Percentiles rank a stretch among this genome's conserved stretches.
phyloP scores from a whole-genome alignment of 805 yeast species.

The Pichia kluyveri region DNA sequence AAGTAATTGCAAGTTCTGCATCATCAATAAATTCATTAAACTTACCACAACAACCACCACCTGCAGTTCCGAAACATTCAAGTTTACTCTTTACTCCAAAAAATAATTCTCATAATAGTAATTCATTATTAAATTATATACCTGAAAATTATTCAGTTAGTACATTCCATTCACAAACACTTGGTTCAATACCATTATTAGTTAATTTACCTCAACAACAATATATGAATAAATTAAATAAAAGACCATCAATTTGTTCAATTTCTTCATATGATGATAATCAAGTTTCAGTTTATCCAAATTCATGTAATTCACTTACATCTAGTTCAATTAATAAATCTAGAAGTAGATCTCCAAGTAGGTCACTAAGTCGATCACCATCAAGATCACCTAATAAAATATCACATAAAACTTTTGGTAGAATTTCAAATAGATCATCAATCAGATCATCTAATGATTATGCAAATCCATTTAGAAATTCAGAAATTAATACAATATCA shows the following conservation, averaged over 20 bases:
- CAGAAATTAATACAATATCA: background rate
- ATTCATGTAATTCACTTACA: background rate
- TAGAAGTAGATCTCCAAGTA: background rate
- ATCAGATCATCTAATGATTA: background rate
- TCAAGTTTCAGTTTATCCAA: background rate
- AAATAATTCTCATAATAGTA: constrained; percentile 8
- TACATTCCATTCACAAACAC: constrained; percentile 9
- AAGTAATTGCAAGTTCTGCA: background rate
- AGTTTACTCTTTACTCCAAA: constrained; percentile 2
- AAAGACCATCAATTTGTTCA: background rate
- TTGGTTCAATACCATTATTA: constrained; percentile 5
- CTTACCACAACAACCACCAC: constrained; percentile 1
- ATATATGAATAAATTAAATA: constrained; percentile 3
- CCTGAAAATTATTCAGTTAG: constrained; percentile 14
- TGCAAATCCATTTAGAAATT: background rate
- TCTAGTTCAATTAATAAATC: background rate
- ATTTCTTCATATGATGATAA: background rate
- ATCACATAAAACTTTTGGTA: too few species aligned
- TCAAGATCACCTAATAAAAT: background rate
- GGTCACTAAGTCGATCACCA: background rate
- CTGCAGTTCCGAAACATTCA: constrained; percentile 10
- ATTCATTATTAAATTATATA: constrained; percentile 11
- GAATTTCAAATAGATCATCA: background rate
- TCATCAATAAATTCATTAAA: background rate
- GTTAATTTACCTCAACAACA: background rate